Percentiles rank a stretch among this genome's conserved stretches.
Evolutionary conservation across 1,284 basidiomycete genomes (phyloP).

Genomic region (Paramarasmius palmivorus): DNA sequence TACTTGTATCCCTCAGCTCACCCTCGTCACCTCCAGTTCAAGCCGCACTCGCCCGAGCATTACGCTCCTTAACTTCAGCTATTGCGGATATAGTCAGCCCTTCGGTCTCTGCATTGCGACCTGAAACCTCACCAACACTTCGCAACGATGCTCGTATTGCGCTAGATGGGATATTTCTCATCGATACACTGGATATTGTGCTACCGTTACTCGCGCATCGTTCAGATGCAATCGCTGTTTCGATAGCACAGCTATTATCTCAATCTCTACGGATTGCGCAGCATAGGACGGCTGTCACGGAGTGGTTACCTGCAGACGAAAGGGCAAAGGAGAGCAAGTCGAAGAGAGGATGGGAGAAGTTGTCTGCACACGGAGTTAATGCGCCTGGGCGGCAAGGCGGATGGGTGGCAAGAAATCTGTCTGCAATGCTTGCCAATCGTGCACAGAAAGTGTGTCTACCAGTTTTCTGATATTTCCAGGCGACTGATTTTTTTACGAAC

Average conservation of each 20-base stretch:
- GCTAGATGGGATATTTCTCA: constrained; percentile 30
- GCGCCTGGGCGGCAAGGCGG: constrained; percentile 48
- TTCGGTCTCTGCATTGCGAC: constrained; percentile 60
- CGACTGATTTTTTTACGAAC: neutral
- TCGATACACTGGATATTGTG: constrained; percentile 62
- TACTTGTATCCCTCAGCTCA: constrained; percentile 53
- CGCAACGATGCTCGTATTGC: constrained; percentile 49
- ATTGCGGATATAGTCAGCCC: constrained; percentile 67
- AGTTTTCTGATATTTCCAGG: neutral
- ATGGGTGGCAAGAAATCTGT: constrained; percentile 58
- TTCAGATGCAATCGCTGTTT: constrained; percentile 39
- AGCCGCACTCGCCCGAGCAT: constrained; percentile 59
- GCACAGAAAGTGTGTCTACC: constrained; percentile 51
- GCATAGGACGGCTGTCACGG: constrained; percentile 58
- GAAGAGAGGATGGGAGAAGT: constrained; percentile 69
- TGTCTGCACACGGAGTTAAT: constrained; percentile 36
- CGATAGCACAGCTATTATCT: constrained; percentile 60
- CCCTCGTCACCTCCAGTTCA: constrained; percentile 42
- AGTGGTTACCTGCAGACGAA: constrained; percentile 64
- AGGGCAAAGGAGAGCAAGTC: constrained; percentile 54
- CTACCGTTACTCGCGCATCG: constrained; percentile 58
- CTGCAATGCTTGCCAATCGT: constrained; percentile 45
- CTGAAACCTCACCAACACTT: constrained; percentile 39
- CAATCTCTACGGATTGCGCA: constrained; percentile 48
- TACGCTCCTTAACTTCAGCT: constrained; percentile 56